These are phyloP conservation scores for Prunus mongolica DNA, from an alignment of 306 rosid species.

Conservation along the genomic window DNA sequence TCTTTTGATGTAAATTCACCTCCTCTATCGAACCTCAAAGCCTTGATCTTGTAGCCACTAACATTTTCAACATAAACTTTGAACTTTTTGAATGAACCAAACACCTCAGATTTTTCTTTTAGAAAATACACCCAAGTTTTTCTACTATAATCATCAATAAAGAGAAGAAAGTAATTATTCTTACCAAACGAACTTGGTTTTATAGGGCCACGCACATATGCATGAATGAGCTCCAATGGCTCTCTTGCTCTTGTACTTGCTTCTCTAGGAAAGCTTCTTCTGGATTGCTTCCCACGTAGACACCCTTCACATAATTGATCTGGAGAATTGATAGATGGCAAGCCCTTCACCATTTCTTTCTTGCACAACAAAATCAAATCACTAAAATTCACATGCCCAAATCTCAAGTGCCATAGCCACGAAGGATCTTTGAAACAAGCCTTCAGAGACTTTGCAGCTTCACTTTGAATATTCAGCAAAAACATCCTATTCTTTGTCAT, in stretches of 20 bases:
- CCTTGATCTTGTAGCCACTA: too few species aligned
- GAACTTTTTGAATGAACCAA: too few species aligned
- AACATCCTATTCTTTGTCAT: not conserved
- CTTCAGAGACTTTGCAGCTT: not conserved
- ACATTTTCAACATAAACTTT: too few species aligned
- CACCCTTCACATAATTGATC: not conserved
- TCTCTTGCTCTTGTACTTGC: not conserved
- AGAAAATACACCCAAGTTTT: too few species aligned
- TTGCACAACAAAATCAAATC: not conserved
- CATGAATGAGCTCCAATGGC: not conserved
- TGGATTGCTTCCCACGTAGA: not conserved
- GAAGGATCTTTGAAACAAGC: not conserved
- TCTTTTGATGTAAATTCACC: not conserved
- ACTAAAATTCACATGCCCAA: not conserved
- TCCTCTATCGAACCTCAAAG: too few species aligned
- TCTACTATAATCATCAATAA: not conserved
- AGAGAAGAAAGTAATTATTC: not conserved
- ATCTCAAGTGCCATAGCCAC: not conserved
- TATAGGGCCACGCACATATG: not conserved
- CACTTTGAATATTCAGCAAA: not conserved
- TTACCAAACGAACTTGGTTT: not conserved
- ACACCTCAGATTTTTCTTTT: too few species aligned
- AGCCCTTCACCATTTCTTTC: not conserved
- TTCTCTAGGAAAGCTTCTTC: not conserved
- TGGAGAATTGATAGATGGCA: not conserved